Evolutionary conservation across 169 alveolate genomes (phyloP).

Genomic region (Plasmodium falciparum): DNA sequence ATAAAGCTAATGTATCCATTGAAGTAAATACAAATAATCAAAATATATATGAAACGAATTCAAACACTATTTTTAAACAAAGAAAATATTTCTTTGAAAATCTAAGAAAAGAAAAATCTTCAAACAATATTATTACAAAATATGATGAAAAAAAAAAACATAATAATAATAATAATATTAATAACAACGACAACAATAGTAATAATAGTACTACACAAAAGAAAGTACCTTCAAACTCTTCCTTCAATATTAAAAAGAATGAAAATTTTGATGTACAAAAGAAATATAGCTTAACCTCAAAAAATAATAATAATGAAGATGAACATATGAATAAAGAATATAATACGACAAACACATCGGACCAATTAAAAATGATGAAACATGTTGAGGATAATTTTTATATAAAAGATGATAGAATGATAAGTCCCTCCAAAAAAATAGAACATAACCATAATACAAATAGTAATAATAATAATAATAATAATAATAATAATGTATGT

Average conservation of each 20-base stretch:
- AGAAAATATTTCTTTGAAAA: slow-evolving; percentile 62
- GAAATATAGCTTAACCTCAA: neutral
- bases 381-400: slow-evolving; percentile 39
- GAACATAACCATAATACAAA: neutral
- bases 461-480: no score
- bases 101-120: slow-evolving; percentile 47
- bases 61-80: slow-evolving; percentile 29
- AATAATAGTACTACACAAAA: slow-evolving; percentile 4
- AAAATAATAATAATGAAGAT: neutral
- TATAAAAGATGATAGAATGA: slow-evolving; percentile 34
- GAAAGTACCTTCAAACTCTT: slow-evolving; percentile 7
- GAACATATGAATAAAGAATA: neutral
- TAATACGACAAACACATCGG: neutral
- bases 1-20: neutral
- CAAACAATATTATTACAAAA: neutral
- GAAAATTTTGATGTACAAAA: neutral
- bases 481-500: no score
- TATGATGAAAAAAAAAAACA: neutral
- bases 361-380: slow-evolving; percentile 10
- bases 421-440: slow-evolving; percentile 9
- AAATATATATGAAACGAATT: slow-evolving; percentile 5
- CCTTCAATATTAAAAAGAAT: slow-evolving; percentile 9
- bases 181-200: neutral
- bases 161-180: slow-evolving; percentile 11
- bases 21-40: neutral